Evolutionary conservation across 2,329 filamentous ascomycete genomes (phyloP).

Genomic region (Lasiodiplodia hormozganensis): DNA sequence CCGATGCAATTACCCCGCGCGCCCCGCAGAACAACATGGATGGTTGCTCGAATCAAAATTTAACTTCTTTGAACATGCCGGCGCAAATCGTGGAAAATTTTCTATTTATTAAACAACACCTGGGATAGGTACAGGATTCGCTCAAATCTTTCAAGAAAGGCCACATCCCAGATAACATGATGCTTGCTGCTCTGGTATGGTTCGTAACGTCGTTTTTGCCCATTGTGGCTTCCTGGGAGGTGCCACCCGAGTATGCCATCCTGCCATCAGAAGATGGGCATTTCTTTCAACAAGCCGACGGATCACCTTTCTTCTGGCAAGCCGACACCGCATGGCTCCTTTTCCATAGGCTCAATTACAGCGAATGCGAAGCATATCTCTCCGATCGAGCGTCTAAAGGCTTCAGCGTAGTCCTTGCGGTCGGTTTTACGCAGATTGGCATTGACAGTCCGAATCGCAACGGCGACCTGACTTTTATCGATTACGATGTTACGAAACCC

Average conservation of each 20-base stretch:
- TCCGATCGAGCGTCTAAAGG: background rate
- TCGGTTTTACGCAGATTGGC: background rate
- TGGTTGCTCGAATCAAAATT: no score
- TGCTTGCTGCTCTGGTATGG: background rate
- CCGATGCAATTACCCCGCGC: no score
- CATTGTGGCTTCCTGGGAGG: background rate
- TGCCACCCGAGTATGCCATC: background rate
- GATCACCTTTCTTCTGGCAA: conserved; percentile 1
- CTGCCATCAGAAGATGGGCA: conserved; percentile 3
- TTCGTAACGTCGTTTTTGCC: background rate
- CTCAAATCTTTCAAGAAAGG: no score
- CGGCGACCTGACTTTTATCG: background rate
- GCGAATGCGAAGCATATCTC: background rate
- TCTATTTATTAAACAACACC: no score
- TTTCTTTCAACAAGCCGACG: background rate
- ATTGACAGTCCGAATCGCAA: background rate
- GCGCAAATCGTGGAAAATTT: no score
- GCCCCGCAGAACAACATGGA: no score
- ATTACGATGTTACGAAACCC: background rate
- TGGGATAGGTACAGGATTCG: no score
- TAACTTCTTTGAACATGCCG: no score
- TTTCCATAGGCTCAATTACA: conserved; percentile 10
- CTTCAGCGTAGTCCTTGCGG: conserved; percentile 8
- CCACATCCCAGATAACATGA: background rate
- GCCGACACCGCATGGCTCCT: conserved; percentile 7